Evolutionary conservation across 306 rosid genomes (phyloP).

Genomic region (Neltuma alba): DNA sequence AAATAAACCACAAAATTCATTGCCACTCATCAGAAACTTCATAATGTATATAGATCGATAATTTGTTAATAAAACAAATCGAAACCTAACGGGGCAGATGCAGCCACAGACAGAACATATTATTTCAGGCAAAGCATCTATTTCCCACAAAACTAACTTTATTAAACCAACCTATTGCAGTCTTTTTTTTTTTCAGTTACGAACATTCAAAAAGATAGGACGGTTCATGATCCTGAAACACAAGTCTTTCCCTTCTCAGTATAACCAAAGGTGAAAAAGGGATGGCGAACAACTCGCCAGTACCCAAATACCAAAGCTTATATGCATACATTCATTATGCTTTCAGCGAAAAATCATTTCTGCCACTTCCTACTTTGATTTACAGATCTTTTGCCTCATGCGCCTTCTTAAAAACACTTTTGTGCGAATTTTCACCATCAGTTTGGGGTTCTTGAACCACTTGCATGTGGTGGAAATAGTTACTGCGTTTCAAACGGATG

Average conservation of each 20-base stretch:
- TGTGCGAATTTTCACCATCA: slow-evolving; percentile 43
- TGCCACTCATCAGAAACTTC: too few species aligned
- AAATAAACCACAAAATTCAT: too few species aligned
- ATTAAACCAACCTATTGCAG: not conserved
- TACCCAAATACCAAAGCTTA: too few species aligned
- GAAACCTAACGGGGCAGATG: not conserved
- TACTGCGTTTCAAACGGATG: slow-evolving; percentile 4
- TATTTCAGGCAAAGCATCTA: not conserved
- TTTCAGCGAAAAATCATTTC: slow-evolving; percentile 60
- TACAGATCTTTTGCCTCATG: slow-evolving; percentile 56
- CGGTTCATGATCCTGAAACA: too few species aligned
- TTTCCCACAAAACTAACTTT: not conserved
- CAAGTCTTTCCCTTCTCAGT: too few species aligned
- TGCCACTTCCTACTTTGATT: slow-evolving; percentile 66
- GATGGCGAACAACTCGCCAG: too few species aligned
- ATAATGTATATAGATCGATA: too few species aligned
- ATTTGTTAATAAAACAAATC: not conserved
- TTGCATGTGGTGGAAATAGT: slow-evolving; percentile 41
- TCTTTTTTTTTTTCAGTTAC: not conserved
- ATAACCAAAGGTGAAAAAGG: too few species aligned
- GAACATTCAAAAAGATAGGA: not conserved
- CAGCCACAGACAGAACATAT: not conserved
- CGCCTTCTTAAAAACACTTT: slow-evolving; percentile 42
- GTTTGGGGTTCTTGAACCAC: slow-evolving; percentile 33
- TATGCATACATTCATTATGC: slow-evolving; percentile 50